Percentiles rank a stretch among this genome's conserved stretches.
These are phyloP conservation scores for Bacidia gigantensis DNA, from an alignment of 495 filamentous ascomycete genomes.

Conservation along the genomic window DNA sequence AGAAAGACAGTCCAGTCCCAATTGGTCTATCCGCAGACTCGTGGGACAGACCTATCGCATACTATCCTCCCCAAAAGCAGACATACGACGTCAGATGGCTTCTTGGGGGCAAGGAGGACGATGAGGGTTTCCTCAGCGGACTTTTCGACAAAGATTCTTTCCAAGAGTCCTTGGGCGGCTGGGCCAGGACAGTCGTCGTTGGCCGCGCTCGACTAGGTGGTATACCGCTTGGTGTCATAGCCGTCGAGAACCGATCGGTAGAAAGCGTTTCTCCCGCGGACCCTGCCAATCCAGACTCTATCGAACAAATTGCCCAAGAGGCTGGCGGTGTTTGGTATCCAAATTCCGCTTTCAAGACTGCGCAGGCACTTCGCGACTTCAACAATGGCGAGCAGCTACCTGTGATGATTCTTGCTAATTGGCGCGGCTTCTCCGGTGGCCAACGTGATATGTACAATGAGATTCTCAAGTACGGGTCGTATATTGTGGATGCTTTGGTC, in stretches of 20 bases:
- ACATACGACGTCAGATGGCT: constrained; percentile 89
- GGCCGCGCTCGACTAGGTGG: constrained; percentile 93
- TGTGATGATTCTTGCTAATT: constrained; percentile 98
- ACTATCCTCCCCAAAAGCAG: constrained; percentile 73
- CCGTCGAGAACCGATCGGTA: constrained; percentile 85
- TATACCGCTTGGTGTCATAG: constrained; percentile 98
- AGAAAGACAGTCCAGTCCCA: constrained; percentile 77
- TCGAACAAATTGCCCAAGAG: constrained; percentile 82
- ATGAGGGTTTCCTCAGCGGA: constrained; percentile 75
- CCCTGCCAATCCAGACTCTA: constrained; percentile 94
- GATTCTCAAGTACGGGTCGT: constrained; percentile 96
- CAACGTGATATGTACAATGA: constrained; percentile 99
- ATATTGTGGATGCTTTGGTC: constrained; percentile 95
- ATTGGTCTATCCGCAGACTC: constrained; percentile 70
- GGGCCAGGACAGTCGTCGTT: constrained; percentile 92
- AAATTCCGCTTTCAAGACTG: constrained; percentile 98
- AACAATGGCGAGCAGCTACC: constrained; percentile 97
- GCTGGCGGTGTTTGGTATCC: constrained; percentile 99
- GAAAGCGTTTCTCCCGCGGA: constrained; percentile 98
- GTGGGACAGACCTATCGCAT: constrained; percentile 87
- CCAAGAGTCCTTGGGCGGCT: constrained; percentile 89
- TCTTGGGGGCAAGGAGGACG: constrained; percentile 80
- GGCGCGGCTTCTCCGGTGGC: constrained; percentile 98
- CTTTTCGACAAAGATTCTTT: constrained; percentile 95
- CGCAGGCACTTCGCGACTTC: constrained; percentile 96